Conservation (phyloP, 345 rosid species). For the Eucalyptus dawsonii region DNA sequence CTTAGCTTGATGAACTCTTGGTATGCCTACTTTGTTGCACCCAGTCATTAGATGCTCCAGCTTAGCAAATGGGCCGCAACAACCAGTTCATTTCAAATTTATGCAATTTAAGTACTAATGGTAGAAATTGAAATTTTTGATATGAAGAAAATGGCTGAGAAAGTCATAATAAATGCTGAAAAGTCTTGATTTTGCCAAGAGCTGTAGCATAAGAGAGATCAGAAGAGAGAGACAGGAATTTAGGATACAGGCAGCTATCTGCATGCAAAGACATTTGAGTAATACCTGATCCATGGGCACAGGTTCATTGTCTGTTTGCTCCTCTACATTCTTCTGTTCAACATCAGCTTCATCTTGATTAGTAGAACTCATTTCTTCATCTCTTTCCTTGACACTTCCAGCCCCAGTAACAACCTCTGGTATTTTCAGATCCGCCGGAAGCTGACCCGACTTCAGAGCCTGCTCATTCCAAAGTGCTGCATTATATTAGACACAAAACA, state of each 20-base stretch:
- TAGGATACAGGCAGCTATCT: not conserved
- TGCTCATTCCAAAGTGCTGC: slow-evolving; percentile 13
- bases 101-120: not conserved
- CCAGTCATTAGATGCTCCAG: not conserved
- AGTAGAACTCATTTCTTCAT: slow-evolving; percentile 22
- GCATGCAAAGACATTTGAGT: not conserved
- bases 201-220: not conserved
- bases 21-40: not conserved
- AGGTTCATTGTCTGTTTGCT: slow-evolving; percentile 30
- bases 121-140: not conserved
- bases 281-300: slow-evolving; percentile 66
- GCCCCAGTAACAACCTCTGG: slow-evolving; percentile 20
- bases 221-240: not conserved
- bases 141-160: not conserved
- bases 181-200: not conserved
- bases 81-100: not conserved
- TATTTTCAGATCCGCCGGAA: slow-evolving; percentile 73
- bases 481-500: slow-evolving; percentile 2
- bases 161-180: not conserved
- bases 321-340: not conserved
- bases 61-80: not conserved
- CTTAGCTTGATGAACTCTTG: not conserved
- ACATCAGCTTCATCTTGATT: not conserved
- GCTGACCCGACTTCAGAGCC: slow-evolving; percentile 91
- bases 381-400: slow-evolving; percentile 13